phyloP scores from a whole-genome alignment of 2,329 filamentous ascomycete genomes.

The Fusarium floridanum region DNA sequence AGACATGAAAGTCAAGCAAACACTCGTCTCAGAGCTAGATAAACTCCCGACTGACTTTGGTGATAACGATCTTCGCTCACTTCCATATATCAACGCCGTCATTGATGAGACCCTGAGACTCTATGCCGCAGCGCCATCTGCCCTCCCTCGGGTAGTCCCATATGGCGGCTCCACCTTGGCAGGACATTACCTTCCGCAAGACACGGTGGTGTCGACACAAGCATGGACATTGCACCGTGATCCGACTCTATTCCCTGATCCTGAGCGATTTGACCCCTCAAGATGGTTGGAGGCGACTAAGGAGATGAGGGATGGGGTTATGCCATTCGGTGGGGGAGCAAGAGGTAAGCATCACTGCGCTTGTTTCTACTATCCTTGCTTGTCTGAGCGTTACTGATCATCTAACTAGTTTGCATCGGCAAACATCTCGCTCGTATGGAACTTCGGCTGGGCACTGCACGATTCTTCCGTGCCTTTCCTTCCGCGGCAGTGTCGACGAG shows the following conservation, averaged over 20 bases:
- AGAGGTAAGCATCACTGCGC: background rate
- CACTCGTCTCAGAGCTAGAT: slow-evolving; percentile 46
- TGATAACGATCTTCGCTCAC: slow-evolving; percentile 37
- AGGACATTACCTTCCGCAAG: slow-evolving; percentile 56
- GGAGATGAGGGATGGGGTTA: background rate
- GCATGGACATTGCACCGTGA: slow-evolving; percentile 59
- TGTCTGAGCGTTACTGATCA: background rate
- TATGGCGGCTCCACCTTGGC: slow-evolving; percentile 53
- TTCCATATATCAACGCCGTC: slow-evolving; percentile 56
- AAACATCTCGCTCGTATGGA: slow-evolving; percentile 4
- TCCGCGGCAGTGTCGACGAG: background rate
- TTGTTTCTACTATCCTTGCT: background rate
- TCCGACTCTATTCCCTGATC: background rate
- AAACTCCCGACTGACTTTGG: background rate
- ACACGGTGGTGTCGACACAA: slow-evolving; percentile 56
- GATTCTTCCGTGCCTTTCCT: background rate
- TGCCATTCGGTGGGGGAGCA: background rate
- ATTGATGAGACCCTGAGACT: slow-evolving; percentile 61
- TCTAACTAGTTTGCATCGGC: background rate
- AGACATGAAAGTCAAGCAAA: slow-evolving; percentile 29
- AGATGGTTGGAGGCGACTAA: background rate
- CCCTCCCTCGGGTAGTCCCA: slow-evolving; percentile 57
- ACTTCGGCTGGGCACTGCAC: background rate
- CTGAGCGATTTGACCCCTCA: background rate
- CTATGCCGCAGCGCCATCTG: slow-evolving; percentile 55